phyloP scores from a whole-genome alignment of 192 early-diverging fungal species.

The Coemansia sp. region DNA sequence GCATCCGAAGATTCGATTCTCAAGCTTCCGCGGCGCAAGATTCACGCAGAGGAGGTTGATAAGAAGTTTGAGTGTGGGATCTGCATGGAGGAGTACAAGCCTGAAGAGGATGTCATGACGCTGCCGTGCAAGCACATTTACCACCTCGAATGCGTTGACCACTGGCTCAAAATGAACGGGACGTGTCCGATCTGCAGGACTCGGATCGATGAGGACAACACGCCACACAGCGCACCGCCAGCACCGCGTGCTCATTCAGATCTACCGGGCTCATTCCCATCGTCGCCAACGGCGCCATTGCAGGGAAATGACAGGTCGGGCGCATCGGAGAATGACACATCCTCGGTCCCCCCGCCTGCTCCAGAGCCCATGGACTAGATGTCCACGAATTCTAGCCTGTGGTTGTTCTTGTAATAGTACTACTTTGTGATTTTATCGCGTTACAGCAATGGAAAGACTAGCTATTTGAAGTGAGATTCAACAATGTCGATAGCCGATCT shows the following conservation, averaged over 20 bases:
- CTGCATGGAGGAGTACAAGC: constrained; percentile 85
- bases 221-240: background rate
- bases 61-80: constrained; percentile 78
- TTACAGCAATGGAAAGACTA: background rate
- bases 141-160: constrained; percentile 84
- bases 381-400: background rate
- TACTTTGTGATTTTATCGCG: background rate
- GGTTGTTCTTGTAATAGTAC: constrained; percentile 1
- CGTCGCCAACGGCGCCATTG: constrained; percentile 4
- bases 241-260: constrained; percentile 31
- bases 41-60: constrained; percentile 57
- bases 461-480: background rate
- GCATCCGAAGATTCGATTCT: constrained; percentile 75
- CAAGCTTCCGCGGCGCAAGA: constrained; percentile 55
- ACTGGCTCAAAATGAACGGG: constrained; percentile 92
- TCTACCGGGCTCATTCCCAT: constrained; percentile 48
- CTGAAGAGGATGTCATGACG: constrained; percentile 62
- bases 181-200: constrained; percentile 87
- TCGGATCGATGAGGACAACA: constrained; percentile 28
- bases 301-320: background rate
- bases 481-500: background rate
- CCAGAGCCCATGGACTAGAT: constrained; percentile 35
- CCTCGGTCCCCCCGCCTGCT: constrained; percentile 6
- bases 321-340: background rate
- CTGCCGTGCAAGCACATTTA: constrained; percentile 89